Conservation (phyloP, 768 basidiomycete genomes). For the Rhodotorula sphaerocarpa region DNA sequence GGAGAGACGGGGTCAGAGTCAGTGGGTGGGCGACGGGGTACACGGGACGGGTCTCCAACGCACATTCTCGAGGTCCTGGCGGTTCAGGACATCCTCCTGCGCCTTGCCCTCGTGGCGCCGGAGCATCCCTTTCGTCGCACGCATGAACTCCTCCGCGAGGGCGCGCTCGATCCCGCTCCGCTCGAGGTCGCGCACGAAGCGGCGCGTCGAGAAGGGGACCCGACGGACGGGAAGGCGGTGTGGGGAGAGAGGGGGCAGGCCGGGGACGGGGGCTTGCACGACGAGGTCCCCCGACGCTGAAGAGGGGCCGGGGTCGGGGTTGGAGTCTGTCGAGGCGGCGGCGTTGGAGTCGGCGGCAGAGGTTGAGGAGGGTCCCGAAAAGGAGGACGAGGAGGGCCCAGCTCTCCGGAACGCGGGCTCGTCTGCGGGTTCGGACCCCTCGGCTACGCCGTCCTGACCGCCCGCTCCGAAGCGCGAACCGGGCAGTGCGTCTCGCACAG, state of each 20-base stretch:
- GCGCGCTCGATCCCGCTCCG: conserved; percentile 37
- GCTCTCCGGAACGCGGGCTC: too few relatives aligned
- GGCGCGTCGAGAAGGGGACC: conserved; percentile 47
- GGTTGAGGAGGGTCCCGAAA: conserved; percentile 42
- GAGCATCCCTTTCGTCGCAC: conserved; percentile 42
- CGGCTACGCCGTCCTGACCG: too few relatives aligned
- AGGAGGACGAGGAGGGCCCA: too few relatives aligned
- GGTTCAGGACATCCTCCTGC: conserved; percentile 40
- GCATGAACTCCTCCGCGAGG: conserved; percentile 42
- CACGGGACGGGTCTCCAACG: conserved; percentile 6
- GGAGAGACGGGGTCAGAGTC: not conserved
- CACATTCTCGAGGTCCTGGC: conserved; percentile 48
- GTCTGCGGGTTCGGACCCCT: too few relatives aligned
- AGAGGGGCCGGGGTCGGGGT: not conserved
- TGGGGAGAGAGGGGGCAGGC: conserved; percentile 14
- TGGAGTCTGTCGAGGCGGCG: not conserved
- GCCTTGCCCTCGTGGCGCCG: conserved; percentile 40
- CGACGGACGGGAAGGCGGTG: conserved; percentile 24
- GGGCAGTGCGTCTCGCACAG: too few relatives aligned
- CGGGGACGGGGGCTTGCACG: conserved; percentile 8
- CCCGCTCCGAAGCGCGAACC: too few relatives aligned
- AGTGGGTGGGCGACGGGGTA: not conserved
- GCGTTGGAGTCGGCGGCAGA: not conserved
- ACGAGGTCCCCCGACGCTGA: conserved; percentile 2
- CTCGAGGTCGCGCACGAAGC: conserved; percentile 45